Conservation (phyloP, 1,284 basidiomycete genomes). For the Pholiota adiposa region DNA sequence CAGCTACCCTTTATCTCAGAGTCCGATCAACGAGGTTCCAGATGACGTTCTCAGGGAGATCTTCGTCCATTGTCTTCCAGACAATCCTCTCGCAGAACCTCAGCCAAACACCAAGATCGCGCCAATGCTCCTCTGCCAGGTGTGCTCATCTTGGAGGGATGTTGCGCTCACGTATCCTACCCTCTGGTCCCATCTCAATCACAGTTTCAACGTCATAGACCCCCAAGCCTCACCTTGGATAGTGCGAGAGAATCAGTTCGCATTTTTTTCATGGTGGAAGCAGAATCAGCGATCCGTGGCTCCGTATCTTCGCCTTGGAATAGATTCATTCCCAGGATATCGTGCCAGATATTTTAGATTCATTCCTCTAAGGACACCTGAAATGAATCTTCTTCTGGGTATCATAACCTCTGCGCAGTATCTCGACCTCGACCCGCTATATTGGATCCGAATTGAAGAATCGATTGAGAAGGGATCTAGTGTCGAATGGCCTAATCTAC, state of each 20-base stretch:
- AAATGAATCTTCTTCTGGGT: neutral
- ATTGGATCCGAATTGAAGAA: neutral
- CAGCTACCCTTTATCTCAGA: too few species aligned
- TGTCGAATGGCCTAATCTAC: neutral
- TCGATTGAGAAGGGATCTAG: neutral
- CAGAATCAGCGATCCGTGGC: neutral
- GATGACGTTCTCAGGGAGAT: too few species aligned
- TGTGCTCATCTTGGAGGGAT: too few species aligned
- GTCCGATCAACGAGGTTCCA: too few species aligned
- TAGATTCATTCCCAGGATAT: neutral
- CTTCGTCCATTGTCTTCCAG: too few species aligned
- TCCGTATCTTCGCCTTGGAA: neutral
- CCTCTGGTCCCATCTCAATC: too few species aligned
- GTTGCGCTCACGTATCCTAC: too few species aligned
- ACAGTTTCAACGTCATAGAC: neutral
- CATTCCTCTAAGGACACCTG: neutral
- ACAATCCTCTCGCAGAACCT: too few species aligned
- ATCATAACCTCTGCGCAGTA: neutral
- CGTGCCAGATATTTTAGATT: too few species aligned
- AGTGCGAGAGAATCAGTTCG: neutral
- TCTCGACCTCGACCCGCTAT: neutral
- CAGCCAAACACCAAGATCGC: too few species aligned
- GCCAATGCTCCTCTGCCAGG: too few species aligned
- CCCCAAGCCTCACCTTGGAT: neutral
- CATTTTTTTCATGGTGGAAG: neutral